Evolutionary conservation across 345 rosid genomes (phyloP), one percentile per base, ranked within the genome.

Genomic region (Ceriops tagal): DNA sequence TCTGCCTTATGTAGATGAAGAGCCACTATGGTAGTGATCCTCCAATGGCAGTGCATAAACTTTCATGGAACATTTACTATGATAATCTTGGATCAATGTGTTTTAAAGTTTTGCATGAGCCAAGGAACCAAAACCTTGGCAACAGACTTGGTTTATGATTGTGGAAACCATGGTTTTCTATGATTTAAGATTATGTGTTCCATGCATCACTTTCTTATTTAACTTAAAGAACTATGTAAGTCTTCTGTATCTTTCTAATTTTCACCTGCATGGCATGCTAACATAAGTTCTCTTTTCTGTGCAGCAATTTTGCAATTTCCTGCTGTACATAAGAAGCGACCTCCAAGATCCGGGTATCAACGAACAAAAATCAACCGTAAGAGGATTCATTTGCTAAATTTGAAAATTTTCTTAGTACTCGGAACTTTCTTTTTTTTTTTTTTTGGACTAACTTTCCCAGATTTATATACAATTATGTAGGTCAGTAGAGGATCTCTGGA

Each of bases 281-380:
- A 68, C 49, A 53, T 37, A 19, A 57, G 60, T 49, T n/a, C 34
- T 4, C 53, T 65, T 69, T 16, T 71, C 57, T 59, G 27, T 82
- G 79, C 85, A 95, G 99, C 99, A 67, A 92, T 95, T 79, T 85
- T 95, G 82, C 96, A 92, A 72, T 81, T 84, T 79, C 99, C 99
- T 22, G 96, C 89, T 53, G 72, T 70, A 63, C 89, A 90, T 74
- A 90, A 84, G 88, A 88, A 87, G 78, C 79, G 81, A 62, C 96
- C 97, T 73, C 75, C 86, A 71, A 85, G 77, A 78, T 83, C 93
- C 73, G 96, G 96, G 84, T 95, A 90, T 82, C 84, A 77, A 47
- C 97, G 99, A 7, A 90, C 84, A 78, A 82, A 79, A 73, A 80
- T 92, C 64, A 87, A 82, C 63, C 93, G 99, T 95, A 84, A 87